phyloP scores from a whole-genome alignment of 805 yeast genomes.

The Barnettozyma botsteinii region DNA sequence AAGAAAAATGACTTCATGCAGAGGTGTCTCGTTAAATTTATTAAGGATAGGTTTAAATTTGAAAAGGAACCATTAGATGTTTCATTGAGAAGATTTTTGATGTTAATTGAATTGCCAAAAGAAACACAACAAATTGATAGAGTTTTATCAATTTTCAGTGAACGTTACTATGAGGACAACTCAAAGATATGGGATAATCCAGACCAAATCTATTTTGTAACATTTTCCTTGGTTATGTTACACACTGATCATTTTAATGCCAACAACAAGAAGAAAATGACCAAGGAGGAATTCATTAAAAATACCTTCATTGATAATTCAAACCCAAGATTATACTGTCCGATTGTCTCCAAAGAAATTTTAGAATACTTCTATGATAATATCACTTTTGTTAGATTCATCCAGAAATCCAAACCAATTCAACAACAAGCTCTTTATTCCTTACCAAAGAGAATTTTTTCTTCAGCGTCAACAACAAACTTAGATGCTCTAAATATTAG shows the following conservation, averaged over 20 bases:
- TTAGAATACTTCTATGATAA: slow-evolving; percentile 62
- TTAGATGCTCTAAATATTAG: slow-evolving; percentile 11
- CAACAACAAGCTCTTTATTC: slow-evolving; percentile 9
- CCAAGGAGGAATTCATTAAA: slow-evolving; percentile 53
- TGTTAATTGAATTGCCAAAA: slow-evolving; percentile 55
- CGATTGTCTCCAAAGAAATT: slow-evolving; percentile 33
- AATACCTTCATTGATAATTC: slow-evolving; percentile 33
- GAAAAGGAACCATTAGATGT: slow-evolving; percentile 55
- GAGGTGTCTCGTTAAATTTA: slow-evolving; percentile 24
- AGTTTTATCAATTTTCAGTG: slow-evolving; percentile 51
- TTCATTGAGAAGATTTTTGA: slow-evolving; percentile 53
- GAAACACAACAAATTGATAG: slow-evolving; percentile 78
- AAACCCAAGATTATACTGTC: slow-evolving; percentile 20
- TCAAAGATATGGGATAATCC: slow-evolving; percentile 26
- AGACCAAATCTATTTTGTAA: slow-evolving; percentile 56
- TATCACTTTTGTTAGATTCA: slow-evolving; percentile 53
- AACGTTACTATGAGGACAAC: slow-evolving; percentile 36
- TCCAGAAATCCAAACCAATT: slow-evolving; percentile 34
- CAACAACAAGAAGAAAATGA: slow-evolving; percentile 62
- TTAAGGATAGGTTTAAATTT: slow-evolving; percentile 41
- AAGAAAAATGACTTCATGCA: slow-evolving; percentile 24
- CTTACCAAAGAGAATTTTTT: slow-evolving; percentile 21
- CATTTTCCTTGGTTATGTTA: slow-evolving; percentile 61
- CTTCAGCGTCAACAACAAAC: slow-evolving; percentile 22
- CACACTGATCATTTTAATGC: slow-evolving; percentile 72